Conservation (phyloP, 768 basidiomycete genomes). For the Piloderma croceum region DNA sequence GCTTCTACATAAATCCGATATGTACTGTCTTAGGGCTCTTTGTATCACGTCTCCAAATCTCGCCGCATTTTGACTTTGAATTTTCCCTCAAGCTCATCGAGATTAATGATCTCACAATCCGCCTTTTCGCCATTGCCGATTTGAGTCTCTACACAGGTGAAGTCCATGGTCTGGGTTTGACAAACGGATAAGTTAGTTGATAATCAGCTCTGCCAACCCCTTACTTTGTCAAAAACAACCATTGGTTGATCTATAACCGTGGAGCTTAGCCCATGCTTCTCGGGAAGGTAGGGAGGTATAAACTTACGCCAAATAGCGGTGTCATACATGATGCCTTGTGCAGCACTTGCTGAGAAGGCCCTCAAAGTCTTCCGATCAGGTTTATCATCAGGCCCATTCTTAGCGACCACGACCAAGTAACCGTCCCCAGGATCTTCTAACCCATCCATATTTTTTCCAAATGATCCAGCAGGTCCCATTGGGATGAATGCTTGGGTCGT, state of each 20-base stretch:
- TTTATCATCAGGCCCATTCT: conserved; percentile 67
- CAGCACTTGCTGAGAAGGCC: conserved; percentile 75
- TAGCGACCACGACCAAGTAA: conserved; percentile 85
- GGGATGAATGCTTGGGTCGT: conserved; percentile 94
- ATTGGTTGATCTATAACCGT: conserved; percentile 78
- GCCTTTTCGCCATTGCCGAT: conserved; percentile 69
- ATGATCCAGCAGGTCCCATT: conserved; percentile 59
- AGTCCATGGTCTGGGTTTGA: conserved; percentile 57
- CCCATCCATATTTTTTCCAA: conserved; percentile 35
- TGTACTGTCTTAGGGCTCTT: too few relatives aligned
- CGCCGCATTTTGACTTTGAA: background rate
- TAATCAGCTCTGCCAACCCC: conserved; percentile 13
- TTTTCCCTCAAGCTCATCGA: conserved; percentile 10
- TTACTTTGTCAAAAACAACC: conserved; percentile 69
- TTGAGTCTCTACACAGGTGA: conserved; percentile 91
- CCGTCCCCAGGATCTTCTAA: conserved; percentile 42
- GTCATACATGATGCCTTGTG: conserved; percentile 85
- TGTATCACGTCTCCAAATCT: too few relatives aligned
- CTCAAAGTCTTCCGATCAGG: conserved; percentile 72
- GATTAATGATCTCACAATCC: conserved; percentile 83
- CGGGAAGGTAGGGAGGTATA: background rate
- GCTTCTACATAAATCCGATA: too few relatives aligned
- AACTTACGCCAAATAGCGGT: conserved; percentile 87
- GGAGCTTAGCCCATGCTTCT: background rate
- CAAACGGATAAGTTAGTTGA: conserved; percentile 1